Evolutionary conservation across 495 filamentous ascomycete genomes (phyloP).

Genomic region (Cenococcum geophilum): DNA sequence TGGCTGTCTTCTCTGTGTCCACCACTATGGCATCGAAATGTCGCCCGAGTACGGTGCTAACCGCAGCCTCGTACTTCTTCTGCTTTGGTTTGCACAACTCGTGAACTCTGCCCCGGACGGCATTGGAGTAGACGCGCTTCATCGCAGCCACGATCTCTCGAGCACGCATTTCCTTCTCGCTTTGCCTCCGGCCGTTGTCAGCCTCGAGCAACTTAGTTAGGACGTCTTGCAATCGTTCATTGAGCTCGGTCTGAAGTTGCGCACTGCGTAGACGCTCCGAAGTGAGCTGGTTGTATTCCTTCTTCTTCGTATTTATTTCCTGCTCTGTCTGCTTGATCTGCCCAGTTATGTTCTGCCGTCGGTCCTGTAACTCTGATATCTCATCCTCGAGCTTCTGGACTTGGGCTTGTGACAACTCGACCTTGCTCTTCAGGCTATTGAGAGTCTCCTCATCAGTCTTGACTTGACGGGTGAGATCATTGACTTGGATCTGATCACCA

Average conservation of each 20-base stretch:
- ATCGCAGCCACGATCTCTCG: slow-evolving; percentile 76
- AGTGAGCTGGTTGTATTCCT: slow-evolving; percentile 61
- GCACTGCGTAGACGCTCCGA: slow-evolving; percentile 76
- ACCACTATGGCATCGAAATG: slow-evolving; percentile 93
- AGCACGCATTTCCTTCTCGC: slow-evolving; percentile 66
- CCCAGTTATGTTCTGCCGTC: slow-evolving; percentile 53
- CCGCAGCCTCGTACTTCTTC: slow-evolving; percentile 89
- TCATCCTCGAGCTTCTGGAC: slow-evolving; percentile 68
- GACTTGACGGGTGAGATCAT: slow-evolving; percentile 73
- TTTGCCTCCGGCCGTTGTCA: slow-evolving; percentile 75
- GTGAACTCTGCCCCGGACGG: slow-evolving; percentile 81
- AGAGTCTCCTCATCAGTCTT: slow-evolving; percentile 87
- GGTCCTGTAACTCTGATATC: slow-evolving; percentile 59
- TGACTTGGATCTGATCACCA: slow-evolving; percentile 72
- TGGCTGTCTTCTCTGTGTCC: slow-evolving; percentile 91
- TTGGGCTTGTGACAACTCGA: slow-evolving; percentile 68
- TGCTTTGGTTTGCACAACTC: slow-evolving; percentile 94
- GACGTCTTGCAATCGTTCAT: slow-evolving; percentile 82
- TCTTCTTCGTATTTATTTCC: slow-evolving; percentile 85
- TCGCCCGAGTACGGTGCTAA: slow-evolving; percentile 84
- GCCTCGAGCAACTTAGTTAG: slow-evolving; percentile 73
- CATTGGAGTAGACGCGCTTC: slow-evolving; percentile 77
- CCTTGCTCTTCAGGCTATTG: slow-evolving; percentile 77
- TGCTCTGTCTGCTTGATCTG: slow-evolving; percentile 59
- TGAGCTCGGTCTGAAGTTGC: slow-evolving; percentile 75